Evolutionary conservation across 305 asterid species (phyloP).

Genomic region (Solanum hybrid): DNA sequence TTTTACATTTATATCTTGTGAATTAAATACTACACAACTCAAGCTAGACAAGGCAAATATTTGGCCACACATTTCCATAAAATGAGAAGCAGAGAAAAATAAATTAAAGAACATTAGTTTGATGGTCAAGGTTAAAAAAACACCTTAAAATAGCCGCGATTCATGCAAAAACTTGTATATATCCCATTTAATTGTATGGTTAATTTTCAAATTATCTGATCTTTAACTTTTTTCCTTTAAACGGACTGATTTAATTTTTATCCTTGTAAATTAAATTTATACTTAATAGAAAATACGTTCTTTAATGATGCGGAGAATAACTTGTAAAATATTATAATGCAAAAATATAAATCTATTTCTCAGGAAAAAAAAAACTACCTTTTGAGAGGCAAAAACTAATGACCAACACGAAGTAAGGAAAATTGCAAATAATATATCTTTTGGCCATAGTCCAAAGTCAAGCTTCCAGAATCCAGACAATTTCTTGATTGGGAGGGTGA

Average conservation of each 20-base stretch:
- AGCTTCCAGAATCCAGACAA: not conserved
- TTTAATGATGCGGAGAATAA: not conserved
- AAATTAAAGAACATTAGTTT: too few relatives aligned
- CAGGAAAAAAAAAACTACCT: fast-evolving
- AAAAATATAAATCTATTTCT: too few relatives aligned
- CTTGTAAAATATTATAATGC: too few relatives aligned
- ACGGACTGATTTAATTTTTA: too few relatives aligned
- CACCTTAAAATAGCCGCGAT: not conserved
- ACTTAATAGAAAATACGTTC: too few relatives aligned
- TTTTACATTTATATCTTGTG: not conserved
- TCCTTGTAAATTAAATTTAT: too few relatives aligned
- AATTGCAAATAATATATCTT: not conserved
- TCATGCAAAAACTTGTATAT: not conserved
- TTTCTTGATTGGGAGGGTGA: not conserved
- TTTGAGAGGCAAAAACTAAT: not conserved
- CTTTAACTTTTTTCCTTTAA: too few relatives aligned
- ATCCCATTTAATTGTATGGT: not conserved
- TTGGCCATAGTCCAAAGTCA: not conserved
- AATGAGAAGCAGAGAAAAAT: not conserved
- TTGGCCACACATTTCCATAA: not conserved
- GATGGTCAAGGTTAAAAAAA: too few relatives aligned
- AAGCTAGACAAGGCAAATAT: not conserved
- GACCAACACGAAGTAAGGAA: not conserved
- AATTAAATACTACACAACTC: not conserved
- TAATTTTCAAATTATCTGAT: too few relatives aligned